Evolutionary conservation across 139 green algal species (phyloP).

Genomic region (Micractinium conductrix): DNA sequence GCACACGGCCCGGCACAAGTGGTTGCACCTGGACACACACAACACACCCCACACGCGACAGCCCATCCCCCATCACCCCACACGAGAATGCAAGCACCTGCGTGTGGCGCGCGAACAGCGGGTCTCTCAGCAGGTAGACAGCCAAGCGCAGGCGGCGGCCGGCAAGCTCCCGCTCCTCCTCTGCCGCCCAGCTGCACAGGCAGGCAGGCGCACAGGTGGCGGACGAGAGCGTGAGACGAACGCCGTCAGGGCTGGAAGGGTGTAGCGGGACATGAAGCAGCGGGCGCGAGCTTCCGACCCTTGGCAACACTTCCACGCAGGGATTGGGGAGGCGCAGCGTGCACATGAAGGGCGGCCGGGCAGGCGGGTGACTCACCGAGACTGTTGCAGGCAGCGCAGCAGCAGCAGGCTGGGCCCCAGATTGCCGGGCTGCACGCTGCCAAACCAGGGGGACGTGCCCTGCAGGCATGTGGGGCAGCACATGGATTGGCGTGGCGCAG

Average conservation of each 20-base stretch:
- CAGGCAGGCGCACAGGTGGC: not conserved
- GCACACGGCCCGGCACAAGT: no score
- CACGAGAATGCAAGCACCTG: not conserved
- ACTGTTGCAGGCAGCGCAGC: slow-evolving; percentile 20
- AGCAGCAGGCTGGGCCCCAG: slow-evolving; percentile 26
- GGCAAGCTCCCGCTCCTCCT: slow-evolving; percentile 48
- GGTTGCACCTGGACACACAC: no score
- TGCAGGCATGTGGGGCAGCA: not conserved
- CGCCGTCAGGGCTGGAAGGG: no score
- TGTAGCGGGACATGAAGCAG: no score
- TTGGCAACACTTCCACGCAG: no score
- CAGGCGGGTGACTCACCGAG: not conserved
- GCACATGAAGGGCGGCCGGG: not conserved
- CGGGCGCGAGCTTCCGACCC: no score
- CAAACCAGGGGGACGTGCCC: slow-evolving; percentile 7
- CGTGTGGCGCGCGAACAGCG: not conserved
- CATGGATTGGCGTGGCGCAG: not conserved
- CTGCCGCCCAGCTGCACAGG: slow-evolving; percentile 42
- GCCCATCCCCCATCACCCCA: no score
- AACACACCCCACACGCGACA: no score
- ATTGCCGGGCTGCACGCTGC: not conserved
- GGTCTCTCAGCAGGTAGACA: not conserved
- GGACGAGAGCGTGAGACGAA: no score
- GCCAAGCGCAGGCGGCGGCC: slow-evolving; percentile 44
- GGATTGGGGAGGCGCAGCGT: no score